A percentile compares a stretch with the other conserved stretches of the same genome.
These are phyloP conservation scores for Cladobotryum protrusum DNA, from an alignment of 2,329 filamentous ascomycete genomes.

Conservation along the genomic window DNA sequence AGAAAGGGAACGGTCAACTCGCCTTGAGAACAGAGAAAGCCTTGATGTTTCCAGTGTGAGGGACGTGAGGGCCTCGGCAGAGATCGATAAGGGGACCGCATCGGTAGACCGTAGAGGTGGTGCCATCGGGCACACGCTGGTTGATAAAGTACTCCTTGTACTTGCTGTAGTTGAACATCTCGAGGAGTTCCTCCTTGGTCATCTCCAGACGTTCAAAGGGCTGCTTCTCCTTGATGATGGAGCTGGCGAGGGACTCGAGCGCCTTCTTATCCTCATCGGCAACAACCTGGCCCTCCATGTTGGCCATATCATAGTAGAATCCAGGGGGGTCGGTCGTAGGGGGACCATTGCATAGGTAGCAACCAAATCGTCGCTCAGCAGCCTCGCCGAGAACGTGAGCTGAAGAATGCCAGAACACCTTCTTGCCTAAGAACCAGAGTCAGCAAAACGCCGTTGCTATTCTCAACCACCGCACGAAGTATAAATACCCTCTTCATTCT, in stretches of 20 bases:
- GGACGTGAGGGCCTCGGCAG: slow-evolving; percentile 90
- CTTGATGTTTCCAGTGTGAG: slow-evolving; percentile 86
- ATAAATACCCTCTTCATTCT: slow-evolving; percentile 36
- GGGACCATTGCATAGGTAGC: slow-evolving; percentile 87
- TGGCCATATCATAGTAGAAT: slow-evolving; percentile 96
- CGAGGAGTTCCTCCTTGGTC: slow-evolving; percentile 82
- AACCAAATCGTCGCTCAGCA: slow-evolving; percentile 82
- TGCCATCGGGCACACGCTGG: slow-evolving; percentile 64
- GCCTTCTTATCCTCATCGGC: slow-evolving; percentile 82
- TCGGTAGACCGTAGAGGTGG: slow-evolving; percentile 88
- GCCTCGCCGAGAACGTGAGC: slow-evolving; percentile 96
- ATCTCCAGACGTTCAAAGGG: slow-evolving; percentile 84
- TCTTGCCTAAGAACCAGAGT: slow-evolving; percentile 54
- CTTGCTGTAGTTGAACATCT: slow-evolving; percentile 96
- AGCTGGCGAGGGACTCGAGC: slow-evolving; percentile 71
- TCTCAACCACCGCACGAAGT: background rate
- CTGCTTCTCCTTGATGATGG: slow-evolving; percentile 94
- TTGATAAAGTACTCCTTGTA: slow-evolving; percentile 97
- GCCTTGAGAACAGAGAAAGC: slow-evolving; percentile 86
- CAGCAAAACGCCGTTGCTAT: background rate
- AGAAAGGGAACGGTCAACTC: slow-evolving; percentile 6
- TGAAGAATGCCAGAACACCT: slow-evolving; percentile 96
- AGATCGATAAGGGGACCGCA: slow-evolving; percentile 93
- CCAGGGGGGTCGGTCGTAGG: slow-evolving; percentile 70
- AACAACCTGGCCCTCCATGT: slow-evolving; percentile 47